Evolutionary conservation across 768 basidiomycete genomes (phyloP), one percentile per base, ranked within the genome.

Genomic region (Flagelloscypha sp.): DNA sequence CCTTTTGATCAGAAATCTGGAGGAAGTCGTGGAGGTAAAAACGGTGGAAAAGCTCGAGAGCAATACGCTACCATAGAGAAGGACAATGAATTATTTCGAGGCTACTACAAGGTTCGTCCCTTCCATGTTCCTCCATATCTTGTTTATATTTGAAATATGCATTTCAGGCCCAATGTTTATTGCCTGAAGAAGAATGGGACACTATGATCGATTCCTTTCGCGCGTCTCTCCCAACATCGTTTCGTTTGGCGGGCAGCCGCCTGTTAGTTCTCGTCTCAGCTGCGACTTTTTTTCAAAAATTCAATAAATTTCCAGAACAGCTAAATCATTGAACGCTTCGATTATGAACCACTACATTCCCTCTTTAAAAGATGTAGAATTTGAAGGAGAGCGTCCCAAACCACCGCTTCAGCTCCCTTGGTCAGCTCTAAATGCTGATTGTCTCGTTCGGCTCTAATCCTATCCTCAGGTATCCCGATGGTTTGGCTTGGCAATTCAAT

Each of bases 401-500:
- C 83, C 92, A 17, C 95, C 94, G 0, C 68, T 73, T 15, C 84
- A 84, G 44, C 70, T 99, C 23, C 70, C 82, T 7, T 99, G 95
- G 95, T 90, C 47, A 41, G 64, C 17, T 25, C 21, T 22, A n/a
- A 9, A 16, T 37, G 34, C 12, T 24, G 12, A 37, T 39, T 41
- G 11, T 27, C 25, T 23, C 27, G 5, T 23, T 24, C 3, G 29
- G 16, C 27, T 18, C 10, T 12, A 36, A 24, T 33, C 27, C 30
- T 33, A 30, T 36, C 19, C 31, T 39, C 19, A 90, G 90, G 90
- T 97, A 95, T 59, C 92, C 94, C 8, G 83, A 83, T 8, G 81
- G 81, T n/a, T 70, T 95, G 9, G 95, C 87, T 7, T 99, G 95
- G 95, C 89, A 95, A 48, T 77, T 98, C 55, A 87, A 92, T 46